Conservation (phyloP, 2,329 filamentous ascomycete genomes). For the Monilinia aucupariae region DNA sequence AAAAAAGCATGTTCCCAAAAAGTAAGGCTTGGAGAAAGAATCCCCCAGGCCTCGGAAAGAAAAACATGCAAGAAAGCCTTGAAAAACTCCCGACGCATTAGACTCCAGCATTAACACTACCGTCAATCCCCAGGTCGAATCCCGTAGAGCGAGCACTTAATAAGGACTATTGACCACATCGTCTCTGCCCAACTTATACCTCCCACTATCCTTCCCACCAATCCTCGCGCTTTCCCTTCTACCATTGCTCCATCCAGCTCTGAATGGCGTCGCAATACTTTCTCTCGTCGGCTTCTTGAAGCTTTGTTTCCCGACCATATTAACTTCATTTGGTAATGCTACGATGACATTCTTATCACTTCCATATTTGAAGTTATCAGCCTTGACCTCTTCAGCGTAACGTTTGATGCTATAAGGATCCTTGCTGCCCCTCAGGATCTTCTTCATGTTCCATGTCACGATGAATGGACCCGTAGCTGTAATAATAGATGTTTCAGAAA, state of each 20-base stretch:
- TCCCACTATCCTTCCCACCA: conserved; percentile 49
- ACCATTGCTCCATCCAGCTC: conserved; percentile 42
- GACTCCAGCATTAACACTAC: background rate
- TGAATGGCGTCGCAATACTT: conserved; percentile 64
- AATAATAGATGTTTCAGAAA: conserved; percentile 87
- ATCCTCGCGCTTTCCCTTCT: conserved; percentile 46
- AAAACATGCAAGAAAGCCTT: background rate
- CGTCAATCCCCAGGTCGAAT: background rate
- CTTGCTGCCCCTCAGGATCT: conserved; percentile 73
- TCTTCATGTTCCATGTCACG: conserved; percentile 92
- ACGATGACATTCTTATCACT: conserved; percentile 98
- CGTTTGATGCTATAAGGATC: conserved; percentile 95
- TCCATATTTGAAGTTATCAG: conserved; percentile 96
- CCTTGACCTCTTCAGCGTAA: conserved; percentile 91
- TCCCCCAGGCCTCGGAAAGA: background rate
- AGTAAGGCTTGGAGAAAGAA: background rate
- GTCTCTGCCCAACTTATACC: conserved; percentile 70
- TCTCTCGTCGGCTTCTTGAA: conserved; percentile 86
- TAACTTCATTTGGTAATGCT: conserved; percentile 91
- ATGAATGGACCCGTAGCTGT: conserved; percentile 96
- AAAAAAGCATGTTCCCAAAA: background rate
- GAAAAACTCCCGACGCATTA: background rate
- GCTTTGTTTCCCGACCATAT: conserved; percentile 86
- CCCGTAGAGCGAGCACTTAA: conserved; percentile 30
- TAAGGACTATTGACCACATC: conserved; percentile 75